Percentiles rank a stretch among this genome's conserved stretches.
Conservation (phyloP, 1,284 basidiomycete genomes). For the Heterobasidion irregulare region DNA sequence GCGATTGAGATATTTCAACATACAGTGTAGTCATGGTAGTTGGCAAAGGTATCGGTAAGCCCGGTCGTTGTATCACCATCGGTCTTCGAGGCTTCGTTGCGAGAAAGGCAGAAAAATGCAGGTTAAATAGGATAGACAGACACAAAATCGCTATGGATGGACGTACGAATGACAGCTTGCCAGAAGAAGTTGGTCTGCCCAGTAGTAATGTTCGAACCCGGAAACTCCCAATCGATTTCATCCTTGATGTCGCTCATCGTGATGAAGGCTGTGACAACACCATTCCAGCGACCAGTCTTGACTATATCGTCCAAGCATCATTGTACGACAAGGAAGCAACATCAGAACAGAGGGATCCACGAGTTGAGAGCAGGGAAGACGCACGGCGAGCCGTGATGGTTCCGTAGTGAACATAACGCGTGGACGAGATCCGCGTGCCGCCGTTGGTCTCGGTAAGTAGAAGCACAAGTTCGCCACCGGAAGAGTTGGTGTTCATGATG, state of each 20-base stretch:
- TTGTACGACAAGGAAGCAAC: not conserved
- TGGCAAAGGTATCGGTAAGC: constrained; percentile 51
- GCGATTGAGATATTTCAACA: constrained; percentile 14
- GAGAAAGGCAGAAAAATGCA: not conserved
- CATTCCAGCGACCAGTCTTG: constrained; percentile 63
- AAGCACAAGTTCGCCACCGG: constrained; percentile 55
- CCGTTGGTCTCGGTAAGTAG: constrained; percentile 59
- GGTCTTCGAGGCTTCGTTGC: constrained; percentile 27
- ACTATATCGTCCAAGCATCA: constrained; percentile 26
- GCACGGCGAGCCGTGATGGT: constrained; percentile 59
- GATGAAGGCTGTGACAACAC: constrained; percentile 79
- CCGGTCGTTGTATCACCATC: constrained; percentile 38
- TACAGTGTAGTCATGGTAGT: constrained; percentile 75
- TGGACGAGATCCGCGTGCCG: constrained; percentile 72
- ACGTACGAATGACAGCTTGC: constrained; percentile 68
- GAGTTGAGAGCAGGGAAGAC: not conserved
- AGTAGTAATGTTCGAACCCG: constrained; percentile 47
- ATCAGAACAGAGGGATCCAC: not conserved
- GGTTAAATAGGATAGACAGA: not conserved
- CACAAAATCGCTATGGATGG: not conserved
- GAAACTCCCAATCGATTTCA: constrained; percentile 85
- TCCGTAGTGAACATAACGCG: constrained; percentile 77
- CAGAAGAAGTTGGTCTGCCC: constrained; percentile 78
- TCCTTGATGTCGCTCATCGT: constrained; percentile 82
- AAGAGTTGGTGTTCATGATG: constrained; percentile 52